Conservation (phyloP, 1,139 yeast genomes). For the Nakaseomyces sp. region DNA sequence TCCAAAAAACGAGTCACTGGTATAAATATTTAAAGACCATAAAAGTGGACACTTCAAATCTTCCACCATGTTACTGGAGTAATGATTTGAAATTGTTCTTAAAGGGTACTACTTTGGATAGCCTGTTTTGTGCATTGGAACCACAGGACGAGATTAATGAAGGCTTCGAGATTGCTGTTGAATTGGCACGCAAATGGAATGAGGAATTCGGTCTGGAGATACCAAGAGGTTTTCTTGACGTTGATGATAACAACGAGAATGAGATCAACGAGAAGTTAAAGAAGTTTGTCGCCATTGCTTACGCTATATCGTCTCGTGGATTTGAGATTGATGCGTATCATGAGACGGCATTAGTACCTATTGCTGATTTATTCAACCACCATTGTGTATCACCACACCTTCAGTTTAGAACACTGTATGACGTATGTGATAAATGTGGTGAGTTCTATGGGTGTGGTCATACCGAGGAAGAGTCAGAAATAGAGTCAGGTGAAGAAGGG, state of each 20-base stretch:
- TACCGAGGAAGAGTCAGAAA: constrained; percentile 23
- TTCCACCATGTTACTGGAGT: constrained; percentile 65
- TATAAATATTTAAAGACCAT: constrained; percentile 43
- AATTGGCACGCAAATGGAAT: constrained; percentile 38
- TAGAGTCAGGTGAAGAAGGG: constrained; percentile 16
- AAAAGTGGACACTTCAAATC: constrained; percentile 26
- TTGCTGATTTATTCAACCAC: constrained; percentile 86
- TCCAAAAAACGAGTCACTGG: constrained; percentile 68
- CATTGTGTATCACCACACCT: constrained; percentile 47
- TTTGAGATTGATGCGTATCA: constrained; percentile 71
- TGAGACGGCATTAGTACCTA: constrained; percentile 74
- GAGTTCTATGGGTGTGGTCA: constrained; percentile 50
- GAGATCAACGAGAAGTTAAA: constrained; percentile 28
- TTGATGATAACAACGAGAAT: constrained; percentile 13
- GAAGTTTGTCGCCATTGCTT: constrained; percentile 44
- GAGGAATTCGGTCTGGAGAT: constrained; percentile 30
- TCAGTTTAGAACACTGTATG: constrained; percentile 63
- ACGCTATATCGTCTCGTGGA: constrained; percentile 65
- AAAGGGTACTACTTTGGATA: constrained; percentile 56
- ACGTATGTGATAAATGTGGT: constrained; percentile 71
- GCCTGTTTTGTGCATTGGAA: constrained; percentile 39
- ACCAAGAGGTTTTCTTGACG: constrained; percentile 34
- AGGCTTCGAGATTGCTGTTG: constrained; percentile 44
- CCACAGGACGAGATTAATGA: constrained; percentile 42
- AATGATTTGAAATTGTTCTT: constrained; percentile 41